Evolutionary conservation across 352 stramenopile species (phyloP), one percentile per base, ranked within the genome.

Genomic region (Phytopythium mirpurense): DNA sequence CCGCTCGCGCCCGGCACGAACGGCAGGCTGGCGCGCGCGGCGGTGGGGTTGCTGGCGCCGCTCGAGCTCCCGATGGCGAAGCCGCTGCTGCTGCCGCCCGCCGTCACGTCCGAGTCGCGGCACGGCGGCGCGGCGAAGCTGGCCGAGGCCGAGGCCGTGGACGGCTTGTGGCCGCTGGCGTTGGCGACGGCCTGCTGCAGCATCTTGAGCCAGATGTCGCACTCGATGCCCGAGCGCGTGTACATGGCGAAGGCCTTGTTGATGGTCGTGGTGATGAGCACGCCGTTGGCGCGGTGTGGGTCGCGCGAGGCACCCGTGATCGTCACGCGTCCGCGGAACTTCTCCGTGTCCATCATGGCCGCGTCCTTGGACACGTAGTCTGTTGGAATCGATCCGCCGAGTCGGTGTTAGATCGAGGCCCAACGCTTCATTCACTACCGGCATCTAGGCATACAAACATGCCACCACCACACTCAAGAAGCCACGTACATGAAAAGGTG

Each of bases 211-310:
- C 83, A 93, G 53, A 93, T 79, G 45, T 93, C 81, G 44, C 81
- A 86, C 63, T 93, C 83, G 32, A 90, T 75, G 29, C 71, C 63
- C 24, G 79, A 89, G 55, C 81, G 82, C 54, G 81, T 92, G 69
- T 92, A 90, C 62, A 93, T 85, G 53, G 72, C 70, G 59, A 93
- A 93, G 19, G 88, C 57, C 57, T 92, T 92, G 74, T 92, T 83
- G 59, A 92, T 92, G 15, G 83, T 90, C 18, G 83, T 93, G 1
- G 81, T 90, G 50, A 93, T 82, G n/a, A 89, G 68, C 52, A 93
- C 72, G 23, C 83, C 83, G 52, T 89, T 88, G 21, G 73, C 61
- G 38, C 83, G 83, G 36, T 71, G 60, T 18, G 78, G 73, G 60
- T 93, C 83, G 8, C 67, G 65, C 19, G 70, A 73, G 7, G 81